Conservation (phyloP, 768 basidiomycete species). For the Russula griseocarnosa region DNA sequence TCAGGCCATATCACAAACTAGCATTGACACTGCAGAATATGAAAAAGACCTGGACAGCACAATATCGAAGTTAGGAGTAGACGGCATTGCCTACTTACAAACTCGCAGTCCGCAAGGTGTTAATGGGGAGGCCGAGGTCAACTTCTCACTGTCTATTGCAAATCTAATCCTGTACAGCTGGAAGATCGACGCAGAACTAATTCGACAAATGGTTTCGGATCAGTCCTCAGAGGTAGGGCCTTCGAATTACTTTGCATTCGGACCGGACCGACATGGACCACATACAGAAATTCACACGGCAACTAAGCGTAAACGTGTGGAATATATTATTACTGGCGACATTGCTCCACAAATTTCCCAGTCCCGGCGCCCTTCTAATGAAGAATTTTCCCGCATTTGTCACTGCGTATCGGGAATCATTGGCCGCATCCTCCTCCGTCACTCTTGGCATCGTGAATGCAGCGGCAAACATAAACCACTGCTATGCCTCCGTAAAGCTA, state of each 20-base stretch:
- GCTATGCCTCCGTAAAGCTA: conserved; percentile 62
- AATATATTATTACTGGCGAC: conserved; percentile 57
- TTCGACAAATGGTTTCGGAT: conserved; percentile 40
- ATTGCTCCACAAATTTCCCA: conserved; percentile 39
- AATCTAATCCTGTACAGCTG: conserved; percentile 48
- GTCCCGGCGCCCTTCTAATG: conserved; percentile 44
- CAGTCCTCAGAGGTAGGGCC: conserved; percentile 23
- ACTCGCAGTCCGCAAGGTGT: conserved; percentile 34
- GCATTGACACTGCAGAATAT: conserved; percentile 27
- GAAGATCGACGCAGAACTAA: conserved; percentile 41
- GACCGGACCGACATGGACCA: not conserved
- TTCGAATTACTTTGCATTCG: not conserved
- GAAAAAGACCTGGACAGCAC: conserved; percentile 16
- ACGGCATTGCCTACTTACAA: conserved; percentile 30
- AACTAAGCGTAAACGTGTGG: conserved; percentile 55
- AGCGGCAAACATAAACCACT: conserved; percentile 55
- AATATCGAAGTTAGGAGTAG: conserved; percentile 17
- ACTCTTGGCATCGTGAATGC: conserved; percentile 44
- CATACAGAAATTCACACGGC: conserved; percentile 15
- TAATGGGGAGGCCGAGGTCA: conserved; percentile 49
- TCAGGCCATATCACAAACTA: conserved; percentile 35
- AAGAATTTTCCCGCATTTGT: conserved; percentile 51
- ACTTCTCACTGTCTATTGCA: conserved; percentile 47
- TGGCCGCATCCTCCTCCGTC: conserved; percentile 34
- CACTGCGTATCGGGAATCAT: conserved; percentile 39